Percentiles rank a stretch among this genome's conserved stretches.
phyloP scores from a whole-genome alignment of 306 rosid genomes.

The Hippophae rhamnoides region DNA sequence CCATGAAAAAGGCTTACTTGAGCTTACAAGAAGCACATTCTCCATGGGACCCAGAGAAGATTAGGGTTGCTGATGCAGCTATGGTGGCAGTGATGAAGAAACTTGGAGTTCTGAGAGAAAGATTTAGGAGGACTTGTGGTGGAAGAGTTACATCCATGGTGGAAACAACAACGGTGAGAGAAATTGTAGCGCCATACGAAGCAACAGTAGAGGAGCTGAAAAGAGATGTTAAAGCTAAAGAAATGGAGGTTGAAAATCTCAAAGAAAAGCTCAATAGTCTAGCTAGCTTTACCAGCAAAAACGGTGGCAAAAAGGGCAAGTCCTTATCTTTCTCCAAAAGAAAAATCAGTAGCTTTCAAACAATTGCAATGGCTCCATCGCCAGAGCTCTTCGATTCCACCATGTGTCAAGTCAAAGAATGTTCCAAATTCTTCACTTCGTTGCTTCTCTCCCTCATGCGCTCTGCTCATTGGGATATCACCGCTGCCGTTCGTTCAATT shows the following conservation, averaged over 20 bases:
- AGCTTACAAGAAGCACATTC: conserved; percentile 73
- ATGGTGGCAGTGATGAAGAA: conserved; percentile 75
- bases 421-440: conserved; percentile 72
- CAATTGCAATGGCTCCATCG: conserved; percentile 54
- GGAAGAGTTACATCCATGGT: conserved; percentile 22
- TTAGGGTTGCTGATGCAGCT: conserved; percentile 71
- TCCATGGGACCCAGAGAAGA: conserved; percentile 86
- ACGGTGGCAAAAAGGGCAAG: conserved; percentile 48
- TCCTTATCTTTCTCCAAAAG: conserved; percentile 54
- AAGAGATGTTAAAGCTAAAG: conserved; percentile 69
- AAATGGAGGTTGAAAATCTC: conserved; percentile 62
- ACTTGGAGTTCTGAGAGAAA: conserved; percentile 61
- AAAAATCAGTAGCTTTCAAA: conserved; percentile 40
- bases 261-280: conserved; percentile 69
- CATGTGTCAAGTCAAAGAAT: conserved; percentile 67
- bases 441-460: conserved; percentile 81
- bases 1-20: conserved; percentile 75
- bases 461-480: conserved; percentile 87
- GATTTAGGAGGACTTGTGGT: conserved; percentile 42
- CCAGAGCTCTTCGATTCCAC: conserved; percentile 63
- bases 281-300: conserved; percentile 23
- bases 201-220: conserved; percentile 82
- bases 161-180: conserved; percentile 39
- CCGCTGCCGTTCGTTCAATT: conserved; percentile 91
- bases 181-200: conserved; percentile 95